These are phyloP conservation scores for Leucocoprinus leucothites DNA, from an alignment of 768 basidiomycete species.

Conservation along the genomic window DNA sequence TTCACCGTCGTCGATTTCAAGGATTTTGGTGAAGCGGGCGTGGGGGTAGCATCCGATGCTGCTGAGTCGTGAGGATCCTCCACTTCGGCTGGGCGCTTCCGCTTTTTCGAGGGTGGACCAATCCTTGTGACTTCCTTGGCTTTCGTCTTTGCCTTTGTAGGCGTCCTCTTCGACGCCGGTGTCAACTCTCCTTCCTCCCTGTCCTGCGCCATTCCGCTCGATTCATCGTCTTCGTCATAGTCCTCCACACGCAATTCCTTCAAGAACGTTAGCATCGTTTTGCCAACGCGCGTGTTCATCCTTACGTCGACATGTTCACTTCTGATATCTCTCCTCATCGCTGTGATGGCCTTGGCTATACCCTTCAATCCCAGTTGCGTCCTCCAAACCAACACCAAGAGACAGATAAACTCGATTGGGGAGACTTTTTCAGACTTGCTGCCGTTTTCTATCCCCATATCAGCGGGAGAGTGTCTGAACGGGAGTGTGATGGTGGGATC, in stretches of 20 bases:
- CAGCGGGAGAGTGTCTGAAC: background rate
- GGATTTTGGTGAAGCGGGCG: too few species aligned
- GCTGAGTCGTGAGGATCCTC: too few species aligned
- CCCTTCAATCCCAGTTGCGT: constrained; percentile 31
- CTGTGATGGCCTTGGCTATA: constrained; percentile 41
- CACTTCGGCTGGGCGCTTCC: too few species aligned
- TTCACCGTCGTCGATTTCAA: too few species aligned
- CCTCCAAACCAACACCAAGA: constrained; percentile 54
- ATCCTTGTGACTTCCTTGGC: too few species aligned
- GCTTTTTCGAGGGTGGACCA: too few species aligned
- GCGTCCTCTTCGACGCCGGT: too few species aligned
- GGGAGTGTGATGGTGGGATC: constrained; percentile 12
- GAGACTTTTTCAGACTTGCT: constrained; percentile 50
- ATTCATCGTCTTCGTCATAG: background rate
- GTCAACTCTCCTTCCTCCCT: too few species aligned
- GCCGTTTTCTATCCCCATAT: constrained; percentile 22
- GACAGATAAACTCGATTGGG: constrained; percentile 64
- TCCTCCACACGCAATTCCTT: constrained; percentile 16
- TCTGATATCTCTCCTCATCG: constrained; percentile 57
- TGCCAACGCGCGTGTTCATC: constrained; percentile 55
- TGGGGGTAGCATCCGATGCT: too few species aligned
- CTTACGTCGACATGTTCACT: constrained; percentile 59
- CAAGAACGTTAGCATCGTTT: constrained; percentile 54
- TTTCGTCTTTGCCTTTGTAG: too few species aligned
- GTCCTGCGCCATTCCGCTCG: too few species aligned